Conservation (phyloP, 345 rosid species). For the Arabis hirsuta region DNA sequence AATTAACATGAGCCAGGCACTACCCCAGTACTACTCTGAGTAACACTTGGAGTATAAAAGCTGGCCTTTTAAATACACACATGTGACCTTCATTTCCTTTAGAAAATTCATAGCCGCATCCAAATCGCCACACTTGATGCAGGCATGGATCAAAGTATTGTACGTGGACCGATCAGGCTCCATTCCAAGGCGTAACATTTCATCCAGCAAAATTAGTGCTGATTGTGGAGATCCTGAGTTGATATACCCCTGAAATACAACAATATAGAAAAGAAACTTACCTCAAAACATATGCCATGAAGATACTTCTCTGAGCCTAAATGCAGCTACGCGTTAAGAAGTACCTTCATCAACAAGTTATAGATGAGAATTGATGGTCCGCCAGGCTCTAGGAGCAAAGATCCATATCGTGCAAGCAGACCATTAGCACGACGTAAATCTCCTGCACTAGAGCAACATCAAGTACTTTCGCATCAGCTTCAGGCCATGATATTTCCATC, state of each 20-base stretch:
- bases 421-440: slow-evolving; percentile 82
- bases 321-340: slow-evolving; percentile 7
- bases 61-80: slow-evolving; percentile 58
- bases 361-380: slow-evolving; percentile 55
- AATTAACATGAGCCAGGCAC: slow-evolving; percentile 29
- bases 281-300: neutral
- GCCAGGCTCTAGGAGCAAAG: slow-evolving; percentile 59
- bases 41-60: slow-evolving; percentile 53
- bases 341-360: slow-evolving; percentile 82
- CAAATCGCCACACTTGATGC: slow-evolving; percentile 56
- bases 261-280: too few species aligned
- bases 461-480: slow-evolving; percentile 33
- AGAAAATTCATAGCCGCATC: slow-evolving; percentile 64
- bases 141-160: slow-evolving; percentile 67
- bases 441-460: slow-evolving; percentile 71
- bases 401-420: slow-evolving; percentile 71
- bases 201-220: slow-evolving; percentile 56
- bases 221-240: slow-evolving; percentile 58
- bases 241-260: slow-evolving; percentile 58
- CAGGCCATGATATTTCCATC: slow-evolving; percentile 1
- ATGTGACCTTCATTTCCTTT: slow-evolving; percentile 79
- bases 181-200: slow-evolving; percentile 55
- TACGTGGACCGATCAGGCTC: slow-evolving; percentile 70
- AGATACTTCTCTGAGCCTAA: slow-evolving; percentile 15
- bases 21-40: slow-evolving; percentile 42